Percentiles rank a stretch among this genome's conserved stretches.
Conservation (phyloP, 2,329 filamentous ascomycete genomes). For the Fusarium odoratissimum region DNA sequence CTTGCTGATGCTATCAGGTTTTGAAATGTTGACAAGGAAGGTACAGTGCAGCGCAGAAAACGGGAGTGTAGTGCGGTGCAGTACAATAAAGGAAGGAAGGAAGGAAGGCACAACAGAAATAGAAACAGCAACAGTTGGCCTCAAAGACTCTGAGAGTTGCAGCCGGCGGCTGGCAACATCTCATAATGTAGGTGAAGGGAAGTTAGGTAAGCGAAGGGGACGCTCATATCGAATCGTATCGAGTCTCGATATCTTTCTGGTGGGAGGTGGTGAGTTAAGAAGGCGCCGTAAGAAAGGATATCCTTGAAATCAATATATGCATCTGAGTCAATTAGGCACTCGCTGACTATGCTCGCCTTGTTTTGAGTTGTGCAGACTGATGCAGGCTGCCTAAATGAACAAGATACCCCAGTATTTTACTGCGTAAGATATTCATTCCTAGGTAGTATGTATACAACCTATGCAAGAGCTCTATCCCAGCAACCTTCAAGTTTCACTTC, state of each 20-base stretch:
- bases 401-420: conserved; percentile 4
- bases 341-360: conserved; percentile 11
- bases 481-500: conserved; percentile 10
- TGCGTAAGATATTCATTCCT: background rate
- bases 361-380: conserved; percentile 13
- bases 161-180: conserved; percentile 28
- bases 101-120: conserved; percentile 9
- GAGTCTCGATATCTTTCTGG: conserved; percentile 18
- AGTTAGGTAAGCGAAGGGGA: conserved; percentile 20
- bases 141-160: conserved; percentile 26
- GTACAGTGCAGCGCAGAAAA: background rate
- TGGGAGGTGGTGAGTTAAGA: conserved; percentile 41
- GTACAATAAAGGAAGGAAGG: background rate
- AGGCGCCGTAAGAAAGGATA: conserved; percentile 28
- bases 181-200: conserved; percentile 8
- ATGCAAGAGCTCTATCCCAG: background rate
- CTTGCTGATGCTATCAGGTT: conserved; percentile 14
- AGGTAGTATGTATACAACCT: background rate
- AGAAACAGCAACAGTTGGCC: conserved; percentile 30
- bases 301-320: conserved; percentile 30
- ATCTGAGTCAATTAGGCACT: conserved; percentile 28
- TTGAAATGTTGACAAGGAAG: conserved; percentile 15
- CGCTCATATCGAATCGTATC: conserved; percentile 21
- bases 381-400: conserved; percentile 35
- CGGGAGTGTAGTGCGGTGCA: background rate